phyloP scores from a whole-genome alignment of 176 grass and related monocot genomes.

The Ampelocalamus luodianensis region DNA sequence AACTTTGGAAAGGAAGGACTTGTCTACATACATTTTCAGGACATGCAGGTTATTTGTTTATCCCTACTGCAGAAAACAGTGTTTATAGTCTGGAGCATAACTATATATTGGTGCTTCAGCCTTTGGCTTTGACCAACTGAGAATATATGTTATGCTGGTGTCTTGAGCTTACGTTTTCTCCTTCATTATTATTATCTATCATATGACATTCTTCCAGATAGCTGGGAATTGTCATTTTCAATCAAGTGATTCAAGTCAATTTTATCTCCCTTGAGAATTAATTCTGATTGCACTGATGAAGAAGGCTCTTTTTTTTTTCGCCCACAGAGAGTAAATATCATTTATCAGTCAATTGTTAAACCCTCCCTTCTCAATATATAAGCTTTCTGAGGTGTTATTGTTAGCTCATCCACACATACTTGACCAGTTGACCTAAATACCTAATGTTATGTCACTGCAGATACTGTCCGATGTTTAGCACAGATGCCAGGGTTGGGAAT shows the following conservation, averaged over 20 bases:
- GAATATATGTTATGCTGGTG: constrained; percentile 10
- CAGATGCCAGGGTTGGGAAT: constrained; percentile 75
- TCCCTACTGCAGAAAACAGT: constrained; percentile 14
- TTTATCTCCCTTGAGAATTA: neutral
- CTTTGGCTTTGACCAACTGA: neutral
- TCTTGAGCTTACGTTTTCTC: constrained; percentile 2
- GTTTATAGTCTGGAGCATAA: neutral
- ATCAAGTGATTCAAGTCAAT: neutral
- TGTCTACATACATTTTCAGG: constrained; percentile 93
- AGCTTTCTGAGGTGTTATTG: neutral
- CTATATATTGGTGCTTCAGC: neutral
- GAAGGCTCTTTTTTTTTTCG: neutral
- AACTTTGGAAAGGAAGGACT: constrained; percentile 96
- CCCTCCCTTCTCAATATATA: neutral
- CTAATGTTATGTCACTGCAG: constrained; percentile 50
- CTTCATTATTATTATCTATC: neutral
- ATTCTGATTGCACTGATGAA: neutral
- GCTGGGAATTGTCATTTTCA: constrained; percentile 27
- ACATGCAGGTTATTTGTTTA: constrained; percentile 74
- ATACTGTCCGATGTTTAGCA: constrained; percentile 89
- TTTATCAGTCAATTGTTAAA: neutral
- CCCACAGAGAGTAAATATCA: neutral
- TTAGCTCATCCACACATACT: neutral
- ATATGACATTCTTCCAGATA: neutral
- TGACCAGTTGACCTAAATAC: neutral